Percentiles rank a stretch among this genome's conserved stretches.
These are phyloP conservation scores for Volvariella volvacea DNA, from an alignment of 1,284 basidiomycete genomes.

Conservation along the genomic window DNA sequence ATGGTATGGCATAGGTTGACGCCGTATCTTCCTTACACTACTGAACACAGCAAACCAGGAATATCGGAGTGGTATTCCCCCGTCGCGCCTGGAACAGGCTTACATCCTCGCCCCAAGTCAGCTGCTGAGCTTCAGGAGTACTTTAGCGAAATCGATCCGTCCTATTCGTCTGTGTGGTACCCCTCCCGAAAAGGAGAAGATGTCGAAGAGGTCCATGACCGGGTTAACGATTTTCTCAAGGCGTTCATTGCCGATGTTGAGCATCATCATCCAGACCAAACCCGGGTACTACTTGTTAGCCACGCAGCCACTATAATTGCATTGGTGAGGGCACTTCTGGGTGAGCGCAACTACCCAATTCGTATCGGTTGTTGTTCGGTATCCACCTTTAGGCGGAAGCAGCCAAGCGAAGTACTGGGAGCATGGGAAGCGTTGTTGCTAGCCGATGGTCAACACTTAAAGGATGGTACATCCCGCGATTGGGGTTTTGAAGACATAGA, in stretches of 20 bases:
- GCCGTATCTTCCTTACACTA: background rate
- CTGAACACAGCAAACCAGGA: conserved; percentile 33
- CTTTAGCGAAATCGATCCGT: conserved; percentile 55
- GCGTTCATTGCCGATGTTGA: conserved; percentile 48
- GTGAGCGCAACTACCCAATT: conserved; percentile 42
- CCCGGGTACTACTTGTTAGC: conserved; percentile 59
- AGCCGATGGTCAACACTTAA: conserved; percentile 53
- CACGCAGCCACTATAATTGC: conserved; percentile 80
- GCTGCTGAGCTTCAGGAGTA: conserved; percentile 43
- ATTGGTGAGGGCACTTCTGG: conserved; percentile 55
- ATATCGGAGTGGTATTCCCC: conserved; percentile 84
- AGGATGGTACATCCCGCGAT: conserved; percentile 55
- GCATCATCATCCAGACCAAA: conserved; percentile 29
- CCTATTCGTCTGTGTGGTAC: conserved; percentile 61
- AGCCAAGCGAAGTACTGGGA: conserved; percentile 22
- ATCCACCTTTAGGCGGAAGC: conserved; percentile 38
- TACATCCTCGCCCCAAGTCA: conserved; percentile 63
- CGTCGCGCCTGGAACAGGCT: conserved; percentile 55
- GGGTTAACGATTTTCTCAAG: conserved; percentile 46
- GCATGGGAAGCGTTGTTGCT: conserved; percentile 41
- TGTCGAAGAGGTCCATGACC: conserved; percentile 55
- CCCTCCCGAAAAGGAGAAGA: conserved; percentile 71
- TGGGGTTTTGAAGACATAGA: conserved; percentile 78
- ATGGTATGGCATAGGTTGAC: conserved; percentile 47
- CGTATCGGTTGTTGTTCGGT: conserved; percentile 68